Percentiles rank a stretch among this genome's conserved stretches.
phyloP scores from a whole-genome alignment of 1,284 basidiomycete genomes.

The Athelia psychrophila region DNA sequence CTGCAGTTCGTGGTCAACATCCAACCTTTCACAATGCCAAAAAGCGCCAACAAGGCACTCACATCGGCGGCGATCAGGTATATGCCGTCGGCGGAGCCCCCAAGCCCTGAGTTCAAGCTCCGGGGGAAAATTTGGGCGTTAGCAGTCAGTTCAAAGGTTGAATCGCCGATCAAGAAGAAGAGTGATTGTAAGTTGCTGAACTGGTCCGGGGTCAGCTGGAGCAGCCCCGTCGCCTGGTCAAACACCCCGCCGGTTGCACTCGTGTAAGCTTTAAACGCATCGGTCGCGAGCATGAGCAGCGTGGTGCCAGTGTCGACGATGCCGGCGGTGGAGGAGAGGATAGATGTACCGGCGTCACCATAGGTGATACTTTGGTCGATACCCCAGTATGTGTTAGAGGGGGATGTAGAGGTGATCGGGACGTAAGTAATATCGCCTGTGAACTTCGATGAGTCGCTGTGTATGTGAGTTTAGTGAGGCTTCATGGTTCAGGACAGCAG shows the following conservation, averaged over 20 bases:
- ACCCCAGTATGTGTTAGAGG: neutral
- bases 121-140: slow-evolving; percentile 17
- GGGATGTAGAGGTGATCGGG: neutral
- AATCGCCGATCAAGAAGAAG: neutral
- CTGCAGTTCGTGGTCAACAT: neutral
- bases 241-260: slow-evolving; percentile 8
- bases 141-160: slow-evolving; percentile 10
- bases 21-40: neutral
- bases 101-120: slow-evolving; percentile 10
- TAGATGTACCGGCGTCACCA: neutral
- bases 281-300: neutral
- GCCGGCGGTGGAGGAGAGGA: neutral
- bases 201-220: neutral
- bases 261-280: slow-evolving; percentile 11
- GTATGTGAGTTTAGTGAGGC: neutral
- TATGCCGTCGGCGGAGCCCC: slow-evolving; percentile 6
- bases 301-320: slow-evolving; percentile 2
- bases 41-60: neutral
- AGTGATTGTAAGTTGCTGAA: slow-evolving; percentile 13
- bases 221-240: slow-evolving; percentile 12
- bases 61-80: slow-evolving; percentile 13
- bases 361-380: neutral
- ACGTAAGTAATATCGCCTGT: neutral
- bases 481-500: too few relatives aligned
- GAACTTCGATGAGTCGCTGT: neutral